Evolutionary conservation across 1,139 yeast species (phyloP), one percentile per base, ranked within the genome.

Genomic region (Kurtzmaniella quercitrusa): DNA sequence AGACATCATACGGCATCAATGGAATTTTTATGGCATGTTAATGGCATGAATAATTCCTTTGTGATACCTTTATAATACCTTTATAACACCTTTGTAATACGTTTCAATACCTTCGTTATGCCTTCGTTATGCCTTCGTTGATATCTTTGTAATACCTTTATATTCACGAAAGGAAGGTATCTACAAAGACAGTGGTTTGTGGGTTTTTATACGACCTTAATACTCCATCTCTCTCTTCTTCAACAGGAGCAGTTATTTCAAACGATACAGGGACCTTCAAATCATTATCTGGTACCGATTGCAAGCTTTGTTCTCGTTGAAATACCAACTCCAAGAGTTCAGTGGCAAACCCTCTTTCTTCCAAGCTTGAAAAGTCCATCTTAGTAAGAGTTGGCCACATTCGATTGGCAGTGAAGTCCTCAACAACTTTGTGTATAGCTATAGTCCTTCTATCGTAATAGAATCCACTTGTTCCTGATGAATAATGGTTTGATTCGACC

Each of bases 361-460:
- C 48, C 14, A 48, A 41, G 19, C 40, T 34, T 31, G 41, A 46
- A 43, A 57, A 46, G 38, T 45, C 37, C 21, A 21, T 8, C 37
- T 46, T 33, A 2, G 31, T 38, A n/a, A 59, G 17, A 0, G 39
- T 36, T 5, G 25, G 12, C 51, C 58, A 55, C n/a, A 44, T 46
- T 2, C 57, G 50, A 0, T 50, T 37, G 2, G 37, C 16, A 3
- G 57, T 38, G 48, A 56, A 62, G 6, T 52, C 49, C 40, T 72
- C 76, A n/a, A 77, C 63, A 1, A 69, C 72, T 48, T 64, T 68
- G 42, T 73, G 63, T n/a, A 78, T 67, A 3, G 76, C 71, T 12
- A 82, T 57, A 29, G 73, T 73, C 43, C 82, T 76, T 14, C 62
- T 57, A 51, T 76, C 80, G 53, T 67, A 67, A 50, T 60, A 62